Base-by-base conservation (phyloP, 192 early-diverging fungal species). In the Thamnidium elegans region DNA sequence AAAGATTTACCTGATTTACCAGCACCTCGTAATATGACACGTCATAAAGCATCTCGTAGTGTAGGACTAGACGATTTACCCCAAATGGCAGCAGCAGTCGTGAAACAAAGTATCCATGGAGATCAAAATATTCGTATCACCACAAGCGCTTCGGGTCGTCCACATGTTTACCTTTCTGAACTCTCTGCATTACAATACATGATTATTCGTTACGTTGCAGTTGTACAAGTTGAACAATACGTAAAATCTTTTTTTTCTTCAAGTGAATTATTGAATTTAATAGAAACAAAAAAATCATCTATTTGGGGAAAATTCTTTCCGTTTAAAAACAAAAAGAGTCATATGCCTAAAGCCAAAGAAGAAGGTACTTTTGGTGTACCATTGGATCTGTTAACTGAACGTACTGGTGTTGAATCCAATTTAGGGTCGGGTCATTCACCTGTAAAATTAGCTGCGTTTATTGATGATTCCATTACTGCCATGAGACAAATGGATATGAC, bases 361-460 rank as follows among this genome's bases (percentile, higher is more conserved):
- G 85, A 84, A 47, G 92, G 90, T 3, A 96, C 92, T 1, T 99
- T 99, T 83, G 94, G 94, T 20, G 90, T 94, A 4, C 83, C 91
- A 3, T 75, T 99, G 17, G 94, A 96, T 51, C 73, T 81, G 8
- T 76, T 99, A n/a, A 83, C 95, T 14, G 89, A 95, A 55, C 74
- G 87, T 43, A 87, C 93, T 66, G 91, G 93, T 14, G 84, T 92
- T 1, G 90, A 93, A 58, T 89, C 91, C 3, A 83, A 84, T 5
- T 77, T 88, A 50, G 89, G 75, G 14, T 84, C 72, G 30, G 87
- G 82, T 45, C 87, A 81, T 67, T 83, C 84, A 11, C 76, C 82
- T 48, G 83, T 93, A 20, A 77, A 83, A 7, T 83, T 99, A 50
- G 94, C 95, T 26, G 79, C 84, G 72, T 88, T 97, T 78, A 80